Evolutionary conservation across 768 basidiomycete genomes (phyloP).

Genomic region (Suillus discolor): DNA sequence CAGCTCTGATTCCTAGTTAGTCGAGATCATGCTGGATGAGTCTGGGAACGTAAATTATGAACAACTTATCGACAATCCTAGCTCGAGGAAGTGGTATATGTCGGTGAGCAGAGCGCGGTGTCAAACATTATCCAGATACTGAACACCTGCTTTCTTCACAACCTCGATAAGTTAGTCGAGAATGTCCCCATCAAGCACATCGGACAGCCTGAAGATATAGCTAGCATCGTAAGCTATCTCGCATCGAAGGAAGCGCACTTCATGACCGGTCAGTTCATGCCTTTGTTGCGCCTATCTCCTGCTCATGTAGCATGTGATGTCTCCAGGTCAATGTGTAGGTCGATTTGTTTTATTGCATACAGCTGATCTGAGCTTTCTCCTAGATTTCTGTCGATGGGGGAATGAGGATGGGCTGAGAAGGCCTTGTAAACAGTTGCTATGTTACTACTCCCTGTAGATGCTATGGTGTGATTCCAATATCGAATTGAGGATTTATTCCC

Average conservation of each 20-base stretch:
- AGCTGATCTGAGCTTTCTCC: background rate
- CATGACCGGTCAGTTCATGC: conserved; percentile 31
- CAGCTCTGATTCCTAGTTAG: conserved; percentile 10
- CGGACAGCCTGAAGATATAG: conserved; percentile 34
- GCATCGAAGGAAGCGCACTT: conserved; percentile 36
- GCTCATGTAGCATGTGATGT: background rate
- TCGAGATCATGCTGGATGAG: conserved; percentile 13
- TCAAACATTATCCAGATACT: background rate
- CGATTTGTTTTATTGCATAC: too few species aligned
- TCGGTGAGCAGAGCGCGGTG: conserved; percentile 20
- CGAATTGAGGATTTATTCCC: background rate
- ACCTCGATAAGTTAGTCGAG: conserved; percentile 13
- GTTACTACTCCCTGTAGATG: background rate
- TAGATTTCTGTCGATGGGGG: conserved; percentile 17
- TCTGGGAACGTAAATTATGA: conserved; percentile 9
- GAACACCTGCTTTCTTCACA: conserved; percentile 3
- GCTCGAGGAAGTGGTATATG: conserved; percentile 23
- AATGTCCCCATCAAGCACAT: conserved; percentile 18
- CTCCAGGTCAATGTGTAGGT: conserved; percentile 21
- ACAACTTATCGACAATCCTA: background rate
- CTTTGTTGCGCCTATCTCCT: background rate
- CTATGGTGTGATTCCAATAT: background rate
- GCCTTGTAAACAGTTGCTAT: background rate
- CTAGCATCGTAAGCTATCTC: conserved; percentile 37
- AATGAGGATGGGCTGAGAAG: conserved; percentile 5